A percentile compares a stretch with the other conserved stretches of the same genome.
phyloP scores from a whole-genome alignment of 1,139 yeast species.

The Ogataea hybrid region DNA sequence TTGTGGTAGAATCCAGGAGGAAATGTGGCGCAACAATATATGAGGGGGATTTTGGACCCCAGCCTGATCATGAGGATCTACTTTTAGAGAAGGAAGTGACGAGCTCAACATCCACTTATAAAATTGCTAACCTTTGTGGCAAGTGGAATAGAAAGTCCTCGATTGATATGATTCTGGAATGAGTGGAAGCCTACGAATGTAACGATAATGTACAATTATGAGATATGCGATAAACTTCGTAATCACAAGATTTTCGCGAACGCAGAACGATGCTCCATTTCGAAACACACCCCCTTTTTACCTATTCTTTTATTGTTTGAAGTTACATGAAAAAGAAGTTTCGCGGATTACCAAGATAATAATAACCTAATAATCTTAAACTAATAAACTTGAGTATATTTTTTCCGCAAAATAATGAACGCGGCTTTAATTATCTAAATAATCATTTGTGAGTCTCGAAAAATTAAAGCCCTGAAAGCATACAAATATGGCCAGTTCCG shows the following conservation, averaged over 20 bases:
- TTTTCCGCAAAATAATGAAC: too few species aligned
- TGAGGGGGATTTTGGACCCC: constrained; percentile 96
- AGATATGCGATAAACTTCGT: neutral
- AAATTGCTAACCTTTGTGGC: constrained; percentile 13
- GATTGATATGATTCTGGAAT: constrained; percentile 23
- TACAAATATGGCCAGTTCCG: neutral
- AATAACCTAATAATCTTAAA: too few species aligned
- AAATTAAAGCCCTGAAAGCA: neutral
- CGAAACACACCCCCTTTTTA: too few species aligned
- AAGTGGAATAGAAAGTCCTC: constrained; percentile 13
- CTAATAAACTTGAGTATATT: too few species aligned
- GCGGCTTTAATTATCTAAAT: constrained; percentile 56
- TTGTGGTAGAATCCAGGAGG: constrained; percentile 75
- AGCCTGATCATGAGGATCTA: constrained; percentile 36
- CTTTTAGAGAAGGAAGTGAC: constrained; percentile 12
- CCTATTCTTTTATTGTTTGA: too few species aligned
- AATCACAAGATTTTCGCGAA: too few species aligned
- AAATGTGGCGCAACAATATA: constrained; percentile 94
- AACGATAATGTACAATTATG: constrained; percentile 29
- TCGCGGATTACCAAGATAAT: too few species aligned
- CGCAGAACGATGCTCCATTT: too few species aligned
- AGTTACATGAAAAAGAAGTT: too few species aligned
- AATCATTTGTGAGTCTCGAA: constrained; percentile 31
- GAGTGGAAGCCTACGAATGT: neutral
- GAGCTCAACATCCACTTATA: constrained; percentile 7